Conservation (phyloP, 352 stramenopile species). For the Phytophthora cactorum region DNA sequence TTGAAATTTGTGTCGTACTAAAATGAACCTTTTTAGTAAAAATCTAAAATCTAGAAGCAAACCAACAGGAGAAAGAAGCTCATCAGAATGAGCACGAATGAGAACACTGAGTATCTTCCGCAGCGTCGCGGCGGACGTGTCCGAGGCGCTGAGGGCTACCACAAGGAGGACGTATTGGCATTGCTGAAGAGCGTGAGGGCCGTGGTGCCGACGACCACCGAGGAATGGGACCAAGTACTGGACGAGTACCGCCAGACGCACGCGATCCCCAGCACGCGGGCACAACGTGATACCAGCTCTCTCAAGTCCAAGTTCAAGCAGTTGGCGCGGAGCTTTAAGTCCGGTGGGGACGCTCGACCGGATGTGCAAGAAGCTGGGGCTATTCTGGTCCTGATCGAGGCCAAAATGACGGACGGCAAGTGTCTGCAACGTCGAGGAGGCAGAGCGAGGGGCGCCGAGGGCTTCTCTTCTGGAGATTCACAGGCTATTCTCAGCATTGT, state of each 20-base stretch:
- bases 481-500: slow-evolving; percentile 28
- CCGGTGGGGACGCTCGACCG: not conserved
- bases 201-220: slow-evolving; percentile 20
- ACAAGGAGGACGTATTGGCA: slow-evolving; percentile 34
- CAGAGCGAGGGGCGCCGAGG: slow-evolving; percentile 32
- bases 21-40: not conserved
- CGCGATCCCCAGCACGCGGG: slow-evolving; percentile 27
- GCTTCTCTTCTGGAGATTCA: slow-evolving; percentile 28
- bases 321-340: slow-evolving; percentile 20
- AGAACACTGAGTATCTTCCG: slow-evolving; percentile 3
- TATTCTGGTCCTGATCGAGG: slow-evolving; percentile 25
- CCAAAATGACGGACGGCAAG: slow-evolving; percentile 27
- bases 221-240: slow-evolving; percentile 41
- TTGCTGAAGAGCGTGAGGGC: slow-evolving; percentile 23
- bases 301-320: slow-evolving; percentile 45
- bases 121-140: slow-evolving; percentile 38
- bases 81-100: slow-evolving; percentile 16
- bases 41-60: slow-evolving; percentile 12
- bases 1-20: not conserved
- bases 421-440: slow-evolving; percentile 35
- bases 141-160: slow-evolving; percentile 39
- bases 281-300: slow-evolving; percentile 32
- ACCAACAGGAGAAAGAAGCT: not conserved
- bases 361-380: slow-evolving; percentile 26
- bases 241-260: slow-evolving; percentile 35